Conservation (phyloP, 257 asterid genomes). For the Datura wrightii region DNA sequence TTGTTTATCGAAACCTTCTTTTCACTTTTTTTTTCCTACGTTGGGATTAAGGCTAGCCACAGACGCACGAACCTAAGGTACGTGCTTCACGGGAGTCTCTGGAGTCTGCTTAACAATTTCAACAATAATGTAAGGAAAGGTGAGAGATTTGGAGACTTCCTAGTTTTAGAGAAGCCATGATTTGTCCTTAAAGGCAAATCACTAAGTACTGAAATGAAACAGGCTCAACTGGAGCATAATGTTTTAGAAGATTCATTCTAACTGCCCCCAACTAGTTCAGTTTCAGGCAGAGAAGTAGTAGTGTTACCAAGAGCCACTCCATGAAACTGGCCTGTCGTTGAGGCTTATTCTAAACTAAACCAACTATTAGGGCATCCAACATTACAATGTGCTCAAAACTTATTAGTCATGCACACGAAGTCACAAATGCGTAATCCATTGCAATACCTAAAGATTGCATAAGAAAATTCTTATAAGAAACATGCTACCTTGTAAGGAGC, state of each 20-base stretch:
- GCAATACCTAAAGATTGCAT: neutral
- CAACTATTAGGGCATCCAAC: neutral
- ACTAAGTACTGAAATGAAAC: neutral
- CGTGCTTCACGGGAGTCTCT: constrained; percentile 12
- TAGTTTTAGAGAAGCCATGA: neutral
- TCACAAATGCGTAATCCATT: neutral
- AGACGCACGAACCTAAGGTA: neutral
- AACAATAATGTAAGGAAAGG: neutral
- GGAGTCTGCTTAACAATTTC: neutral
- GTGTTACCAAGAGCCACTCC: neutral
- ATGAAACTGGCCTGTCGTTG: neutral
- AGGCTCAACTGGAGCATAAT: neutral
- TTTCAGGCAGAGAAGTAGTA: neutral
- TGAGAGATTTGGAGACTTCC: neutral
- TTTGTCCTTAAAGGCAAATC: neutral
- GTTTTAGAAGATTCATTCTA: neutral
- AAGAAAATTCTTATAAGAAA: neutral
- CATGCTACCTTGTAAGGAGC: too few relatives aligned
- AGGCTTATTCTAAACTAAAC: neutral
- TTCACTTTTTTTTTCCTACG: neutral
- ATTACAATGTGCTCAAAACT: neutral
- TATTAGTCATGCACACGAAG: neutral
- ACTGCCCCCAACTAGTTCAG: neutral
- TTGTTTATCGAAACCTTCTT: neutral
- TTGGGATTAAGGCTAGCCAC: neutral